Evolutionary conservation across 2,329 filamentous ascomycete genomes (phyloP).

Genomic region (Clarireedia homoeocarpa): DNA sequence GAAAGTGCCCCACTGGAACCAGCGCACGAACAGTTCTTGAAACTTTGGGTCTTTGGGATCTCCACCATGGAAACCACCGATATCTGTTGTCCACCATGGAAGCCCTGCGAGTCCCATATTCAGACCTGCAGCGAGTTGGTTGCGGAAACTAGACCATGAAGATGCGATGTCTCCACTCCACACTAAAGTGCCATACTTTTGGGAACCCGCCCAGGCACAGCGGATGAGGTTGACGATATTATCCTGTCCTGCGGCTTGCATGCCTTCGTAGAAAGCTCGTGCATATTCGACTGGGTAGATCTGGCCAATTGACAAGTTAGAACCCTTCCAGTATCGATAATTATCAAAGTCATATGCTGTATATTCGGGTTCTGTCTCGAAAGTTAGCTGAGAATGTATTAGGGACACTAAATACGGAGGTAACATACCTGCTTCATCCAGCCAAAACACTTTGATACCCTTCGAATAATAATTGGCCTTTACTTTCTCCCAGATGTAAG

Average conservation of each 20-base stretch:
- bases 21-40: slow-evolving; percentile 55
- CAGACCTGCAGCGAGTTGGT: slow-evolving; percentile 54
- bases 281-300: slow-evolving; percentile 53
- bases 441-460: slow-evolving; percentile 59
- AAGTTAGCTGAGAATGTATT: not conserved
- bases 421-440: slow-evolving; percentile 48
- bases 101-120: slow-evolving; percentile 59
- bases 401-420: too few species aligned
- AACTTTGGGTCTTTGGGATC: slow-evolving; percentile 47
- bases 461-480: slow-evolving; percentile 54
- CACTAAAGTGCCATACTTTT: slow-evolving; percentile 56
- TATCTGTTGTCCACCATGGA: slow-evolving; percentile 64
- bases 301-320: slow-evolving; percentile 50
- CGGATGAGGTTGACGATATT: slow-evolving; percentile 52
- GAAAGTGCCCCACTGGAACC: slow-evolving; percentile 64
- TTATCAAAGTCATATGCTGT: slow-evolving; percentile 58
- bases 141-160: slow-evolving; percentile 51
- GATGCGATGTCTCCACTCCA: slow-evolving; percentile 62
- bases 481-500: slow-evolving; percentile 51
- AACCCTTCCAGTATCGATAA: slow-evolving; percentile 51
- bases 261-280: slow-evolving; percentile 52
- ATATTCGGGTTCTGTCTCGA: slow-evolving; percentile 52
- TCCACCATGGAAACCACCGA: slow-evolving; percentile 62
- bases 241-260: slow-evolving; percentile 41
- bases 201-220: slow-evolving; percentile 50